Percentiles rank a stretch among this genome's conserved stretches.
These are phyloP conservation scores for Mycosphaerella sp. DNA, from an alignment of 2,329 filamentous ascomycete species.

Conservation along the genomic window DNA sequence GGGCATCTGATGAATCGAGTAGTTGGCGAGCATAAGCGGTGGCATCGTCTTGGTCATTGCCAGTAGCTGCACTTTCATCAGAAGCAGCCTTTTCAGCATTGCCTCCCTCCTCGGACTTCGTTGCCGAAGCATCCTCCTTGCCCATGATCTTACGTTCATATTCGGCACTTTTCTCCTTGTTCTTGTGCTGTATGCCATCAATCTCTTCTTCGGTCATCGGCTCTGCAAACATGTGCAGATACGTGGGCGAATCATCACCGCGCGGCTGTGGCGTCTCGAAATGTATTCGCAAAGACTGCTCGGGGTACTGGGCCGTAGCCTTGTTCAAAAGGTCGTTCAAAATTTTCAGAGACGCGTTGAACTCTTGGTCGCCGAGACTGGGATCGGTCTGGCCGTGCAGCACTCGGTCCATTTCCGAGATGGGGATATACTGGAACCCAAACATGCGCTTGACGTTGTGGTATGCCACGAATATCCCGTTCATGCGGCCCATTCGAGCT, in stretches of 20 bases:
- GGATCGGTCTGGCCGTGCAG: slow-evolving; percentile 71
- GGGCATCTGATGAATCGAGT: slow-evolving; percentile 6
- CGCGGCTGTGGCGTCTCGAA: slow-evolving; percentile 42
- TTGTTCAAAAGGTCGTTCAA: slow-evolving; percentile 73
- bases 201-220: slow-evolving; percentile 71
- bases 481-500: slow-evolving; percentile 95
- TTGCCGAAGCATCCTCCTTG: slow-evolving; percentile 16
- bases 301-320: slow-evolving; percentile 68
- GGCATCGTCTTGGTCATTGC: slow-evolving; percentile 2
- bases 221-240: slow-evolving; percentile 87
- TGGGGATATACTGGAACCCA: slow-evolving; percentile 88
- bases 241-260: slow-evolving; percentile 37
- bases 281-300: slow-evolving; percentile 40
- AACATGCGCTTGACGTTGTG: slow-evolving; percentile 96
- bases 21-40: slow-evolving; percentile 5
- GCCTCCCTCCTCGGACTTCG: slow-evolving; percentile 10
- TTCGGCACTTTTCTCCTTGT: slow-evolving; percentile 58
- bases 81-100: no score
- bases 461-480: slow-evolving; percentile 94
- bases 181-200: slow-evolving; percentile 63
- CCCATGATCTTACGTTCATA: slow-evolving; percentile 53
- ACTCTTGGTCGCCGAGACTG: slow-evolving; percentile 72
- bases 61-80: not conserved
- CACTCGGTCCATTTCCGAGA: slow-evolving; percentile 81
- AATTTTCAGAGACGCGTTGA: slow-evolving; percentile 70